Base-by-base conservation (phyloP, 805 yeast genomes). In the Kazachstania kunashirensis region DNA sequence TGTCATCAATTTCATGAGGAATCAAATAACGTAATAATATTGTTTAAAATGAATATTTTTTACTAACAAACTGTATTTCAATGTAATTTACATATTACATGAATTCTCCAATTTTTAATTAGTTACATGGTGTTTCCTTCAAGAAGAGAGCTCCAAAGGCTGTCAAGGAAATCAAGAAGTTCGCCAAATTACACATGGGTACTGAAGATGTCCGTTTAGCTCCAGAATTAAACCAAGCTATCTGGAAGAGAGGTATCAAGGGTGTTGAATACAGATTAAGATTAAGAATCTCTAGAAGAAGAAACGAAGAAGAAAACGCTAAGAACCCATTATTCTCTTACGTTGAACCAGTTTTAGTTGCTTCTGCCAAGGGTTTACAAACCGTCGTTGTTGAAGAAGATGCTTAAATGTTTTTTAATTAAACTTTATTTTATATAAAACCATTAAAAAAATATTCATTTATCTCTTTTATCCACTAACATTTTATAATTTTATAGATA, bases 131-230 rank as follows among this genome's bases (percentile, higher is more conserved):
- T 77, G 88, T 81, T 60, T 83, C 85, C 73, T 92, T 89, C 95
- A 92, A 92, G 80, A 84, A 83, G 83, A 86, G 96, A 77, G 99
- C 99, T 65, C 99, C 99, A 75, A 84, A 75, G 68, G 98, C 99
- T 63, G 92, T 89, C 74, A 92, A 85, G 84, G 98, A 86, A 73
- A 88, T 92, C 77, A 89, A 85, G 79, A 86, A 84, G 74, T 92
- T 92, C 68, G 96, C 97, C 66, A 77, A 84, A 68, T 79, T 84
- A 75, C 96, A 89, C 83, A 85, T 92, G 92, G 97, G 97, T 68
- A 92, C 99, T 62, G 71, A 82, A 53, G 99, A 92, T 69, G 97
- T 92, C 70, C 92, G 98, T 79, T 74, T 92, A 63, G 97, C 92
- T 74, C 97, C 98, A 67, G 84, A 79, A 73, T 77, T 92, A 71